Base-by-base conservation (phyloP, 2,329 filamentous ascomycete species). In the Torrubiellomyces zombiae region DNA sequence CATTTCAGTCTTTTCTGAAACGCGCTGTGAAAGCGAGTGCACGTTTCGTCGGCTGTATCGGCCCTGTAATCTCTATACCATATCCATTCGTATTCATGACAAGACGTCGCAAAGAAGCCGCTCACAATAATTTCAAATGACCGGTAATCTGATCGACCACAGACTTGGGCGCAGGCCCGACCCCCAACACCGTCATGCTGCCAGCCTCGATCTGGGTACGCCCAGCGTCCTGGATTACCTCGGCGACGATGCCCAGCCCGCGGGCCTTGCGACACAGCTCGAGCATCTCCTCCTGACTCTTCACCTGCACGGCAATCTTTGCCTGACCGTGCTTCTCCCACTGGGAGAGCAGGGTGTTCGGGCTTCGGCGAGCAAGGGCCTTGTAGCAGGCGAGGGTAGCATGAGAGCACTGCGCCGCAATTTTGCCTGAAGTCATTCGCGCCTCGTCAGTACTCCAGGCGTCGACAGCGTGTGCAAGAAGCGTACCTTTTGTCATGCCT, bases 361-460 rank as follows among this genome's bases (percentile, higher is more conserved):
- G 54, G 26, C 62, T 55, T n/a, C 68, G 56, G 27, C 58, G 53
- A 28, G 70, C 54, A 35, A 91, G 71, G 30, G 73, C 59, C 58
- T 94, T 95, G 71, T 93, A 98, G 67, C 86, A 95, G 28, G 86
- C 85, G 28, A 98, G 73, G 3, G 86, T 93, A n/a, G 89, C 89
- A 53, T 95, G 89, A 24, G 76, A 79, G 55, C 79, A 86, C 55
- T 95, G 89, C 6, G 89, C 89, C 29, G 82, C 89, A 42, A 95
- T 94, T 63, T 98, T 98, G 42, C 86, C 86, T 93, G 35, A 22
- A n/a, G n/a, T n/a, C n/a, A n/a, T n/a, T n/a, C n/a, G 23, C 14
- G 10, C 15, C 16, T 5, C n/a, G n/a, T 12, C 13, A 16, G 24
- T 8, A 15, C 18, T 15, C n/a, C n/a, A n/a, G n/a, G n/a, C n/a